A percentile compares a stretch with the other conserved stretches of the same genome.
Conservation (phyloP, 805 yeast species). For the Kluyveromyces wickerhamii region DNA sequence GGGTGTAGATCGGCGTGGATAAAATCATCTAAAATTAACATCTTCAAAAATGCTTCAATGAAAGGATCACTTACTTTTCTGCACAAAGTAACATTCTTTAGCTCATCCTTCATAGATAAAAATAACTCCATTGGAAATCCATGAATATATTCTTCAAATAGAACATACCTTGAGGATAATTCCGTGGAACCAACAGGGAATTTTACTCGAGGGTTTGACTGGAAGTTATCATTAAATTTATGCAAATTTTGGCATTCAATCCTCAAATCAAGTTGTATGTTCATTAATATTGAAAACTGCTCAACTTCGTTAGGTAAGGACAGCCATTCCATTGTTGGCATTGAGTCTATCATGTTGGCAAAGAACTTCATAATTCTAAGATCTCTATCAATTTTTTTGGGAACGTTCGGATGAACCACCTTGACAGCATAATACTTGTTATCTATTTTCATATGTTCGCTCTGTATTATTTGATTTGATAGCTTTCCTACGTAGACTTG, state of each 20-base stretch:
- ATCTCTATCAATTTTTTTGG: slow-evolving; percentile 65
- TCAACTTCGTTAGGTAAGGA: slow-evolving; percentile 91
- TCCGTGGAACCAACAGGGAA: slow-evolving; percentile 73
- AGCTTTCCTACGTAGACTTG: slow-evolving; percentile 81
- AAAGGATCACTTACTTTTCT: slow-evolving; percentile 72
- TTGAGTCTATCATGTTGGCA: slow-evolving; percentile 56
- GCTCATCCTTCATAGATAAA: slow-evolving; percentile 37
- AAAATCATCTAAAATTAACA: slow-evolving; percentile 89
- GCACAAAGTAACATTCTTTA: slow-evolving; percentile 38
- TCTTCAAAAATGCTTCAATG: slow-evolving; percentile 83
- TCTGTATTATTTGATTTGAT: slow-evolving; percentile 36
- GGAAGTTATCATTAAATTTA: slow-evolving; percentile 64
- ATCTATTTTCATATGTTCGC: slow-evolving; percentile 14
- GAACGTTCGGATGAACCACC: slow-evolving; percentile 85
- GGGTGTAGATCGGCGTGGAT: slow-evolving; percentile 97
- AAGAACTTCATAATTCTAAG: slow-evolving; percentile 74
- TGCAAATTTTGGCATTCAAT: slow-evolving; percentile 80
- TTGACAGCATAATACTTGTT: slow-evolving; percentile 75
- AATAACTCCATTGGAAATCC: slow-evolving; percentile 78
- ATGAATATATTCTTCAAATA: slow-evolving; percentile 77
- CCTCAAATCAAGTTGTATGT: slow-evolving; percentile 77
- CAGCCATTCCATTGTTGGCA: slow-evolving; percentile 98
- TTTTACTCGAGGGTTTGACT: slow-evolving; percentile 46
- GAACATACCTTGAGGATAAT: slow-evolving; percentile 58
- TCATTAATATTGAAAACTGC: slow-evolving; percentile 81